Evolutionary conservation across 2,329 filamentous ascomycete species (phyloP).

Genomic region (Colletotrichum cordylinicola): DNA sequence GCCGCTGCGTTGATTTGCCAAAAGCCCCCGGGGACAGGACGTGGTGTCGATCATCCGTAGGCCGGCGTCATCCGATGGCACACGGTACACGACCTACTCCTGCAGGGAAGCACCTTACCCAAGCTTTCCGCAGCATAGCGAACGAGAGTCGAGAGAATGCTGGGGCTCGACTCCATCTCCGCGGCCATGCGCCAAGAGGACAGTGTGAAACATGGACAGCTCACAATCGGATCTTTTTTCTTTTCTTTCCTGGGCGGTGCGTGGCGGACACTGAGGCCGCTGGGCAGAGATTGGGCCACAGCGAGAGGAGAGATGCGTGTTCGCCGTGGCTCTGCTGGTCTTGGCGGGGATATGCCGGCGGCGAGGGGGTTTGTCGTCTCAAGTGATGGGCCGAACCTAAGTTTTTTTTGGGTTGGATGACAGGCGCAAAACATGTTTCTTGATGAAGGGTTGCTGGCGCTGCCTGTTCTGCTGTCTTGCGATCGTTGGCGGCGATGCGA

Average conservation of each 20-base stretch:
- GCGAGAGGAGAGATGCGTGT: not conserved
- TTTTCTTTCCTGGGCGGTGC: not conserved
- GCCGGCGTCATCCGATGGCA: not conserved
- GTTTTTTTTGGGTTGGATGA: not conserved
- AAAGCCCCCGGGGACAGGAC: not conserved
- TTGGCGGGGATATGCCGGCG: constrained; percentile 16
- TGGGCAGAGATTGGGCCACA: not conserved
- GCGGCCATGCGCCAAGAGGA: not conserved
- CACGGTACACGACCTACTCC: not conserved
- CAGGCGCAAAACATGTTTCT: not conserved
- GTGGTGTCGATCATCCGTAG: constrained; percentile 15
- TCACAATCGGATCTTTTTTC: not conserved
- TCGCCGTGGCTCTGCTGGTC: constrained; percentile 11
- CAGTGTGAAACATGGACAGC: constrained; percentile 9
- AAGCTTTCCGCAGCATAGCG: not conserved
- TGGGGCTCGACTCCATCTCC: not conserved
- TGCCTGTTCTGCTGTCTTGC: not conserved
- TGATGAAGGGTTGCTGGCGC: not conserved
- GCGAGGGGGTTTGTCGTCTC: constrained; percentile 1
- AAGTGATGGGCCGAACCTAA: not conserved
- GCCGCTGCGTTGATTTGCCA: not conserved
- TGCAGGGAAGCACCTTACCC: not conserved
- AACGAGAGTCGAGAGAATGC: not conserved
- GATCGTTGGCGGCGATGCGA: not conserved
- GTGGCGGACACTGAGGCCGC: not conserved